Evolutionary conservation across 176 grass and related monocot species (phyloP).

Genomic region (Eragrostis curvula): DNA sequence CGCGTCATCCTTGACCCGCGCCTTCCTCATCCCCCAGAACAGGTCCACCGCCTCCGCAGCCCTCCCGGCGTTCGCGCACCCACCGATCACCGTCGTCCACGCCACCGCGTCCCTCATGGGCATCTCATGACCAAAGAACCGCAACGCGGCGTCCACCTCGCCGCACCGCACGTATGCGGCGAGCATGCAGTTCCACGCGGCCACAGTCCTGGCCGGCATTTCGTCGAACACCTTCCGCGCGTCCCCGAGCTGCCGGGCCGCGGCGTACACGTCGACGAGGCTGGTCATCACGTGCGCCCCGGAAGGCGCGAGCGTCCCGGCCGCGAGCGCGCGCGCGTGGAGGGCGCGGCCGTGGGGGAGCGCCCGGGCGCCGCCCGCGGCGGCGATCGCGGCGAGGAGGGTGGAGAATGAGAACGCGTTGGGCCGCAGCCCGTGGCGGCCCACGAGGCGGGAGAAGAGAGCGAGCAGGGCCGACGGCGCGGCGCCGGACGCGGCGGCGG

Average conservation of each 20-base stretch:
- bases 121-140: constrained; percentile 55
- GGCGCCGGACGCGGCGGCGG: constrained; percentile 28
- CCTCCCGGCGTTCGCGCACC: constrained; percentile 50
- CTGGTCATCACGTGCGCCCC: constrained; percentile 52
- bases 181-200: constrained; percentile 74
- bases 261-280: constrained; percentile 45
- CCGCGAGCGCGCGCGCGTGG: constrained; percentile 42
- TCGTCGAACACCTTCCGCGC: constrained; percentile 64
- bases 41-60: constrained; percentile 46
- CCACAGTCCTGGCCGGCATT: constrained; percentile 36
- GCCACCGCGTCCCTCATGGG: constrained; percentile 49
- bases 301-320: constrained; percentile 30
- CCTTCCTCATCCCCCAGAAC: constrained; percentile 58
- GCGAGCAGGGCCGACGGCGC: constrained; percentile 11
- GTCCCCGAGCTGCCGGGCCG: not conserved
- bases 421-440: constrained; percentile 37
- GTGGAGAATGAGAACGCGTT: constrained; percentile 75
- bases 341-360: constrained; percentile 41
- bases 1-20: constrained; percentile 46
- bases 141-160: constrained; percentile 36
- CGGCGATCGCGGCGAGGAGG: constrained; percentile 51
- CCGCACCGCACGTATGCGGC: constrained; percentile 43
- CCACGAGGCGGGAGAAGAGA: constrained; percentile 47
- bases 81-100: constrained; percentile 69
- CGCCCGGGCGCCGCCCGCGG: not conserved